Conservation (phyloP, 345 rosid species). For the Erysimum cheiranthoides region DNA sequence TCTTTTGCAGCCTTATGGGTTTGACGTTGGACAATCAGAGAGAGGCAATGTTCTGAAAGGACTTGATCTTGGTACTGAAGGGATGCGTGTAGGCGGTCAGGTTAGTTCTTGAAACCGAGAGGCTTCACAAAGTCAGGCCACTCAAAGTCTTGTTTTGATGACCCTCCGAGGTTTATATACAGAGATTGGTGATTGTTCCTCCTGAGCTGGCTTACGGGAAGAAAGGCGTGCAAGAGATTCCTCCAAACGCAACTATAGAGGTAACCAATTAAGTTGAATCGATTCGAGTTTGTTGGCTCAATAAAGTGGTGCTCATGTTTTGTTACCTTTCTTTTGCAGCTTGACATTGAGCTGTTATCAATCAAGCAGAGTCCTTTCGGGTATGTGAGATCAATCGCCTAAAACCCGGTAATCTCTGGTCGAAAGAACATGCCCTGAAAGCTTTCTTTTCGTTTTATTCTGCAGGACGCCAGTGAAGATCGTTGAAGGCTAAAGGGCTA, state of each 20-base stretch:
- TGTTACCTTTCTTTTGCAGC: constrained; percentile 50
- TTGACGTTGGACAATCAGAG: constrained; percentile 94
- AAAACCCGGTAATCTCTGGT: background rate
- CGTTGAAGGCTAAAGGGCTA: constrained; percentile 64
- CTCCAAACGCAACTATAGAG: constrained; percentile 97
- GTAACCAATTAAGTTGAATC: constrained; percentile 46
- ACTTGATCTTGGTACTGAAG: constrained; percentile 91
- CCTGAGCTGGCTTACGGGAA: constrained; percentile 94
- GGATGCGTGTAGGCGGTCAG: constrained; percentile 98
- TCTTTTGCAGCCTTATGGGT: constrained; percentile 84
- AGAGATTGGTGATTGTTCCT: constrained; percentile 87
- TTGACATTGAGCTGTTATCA: constrained; percentile 83
- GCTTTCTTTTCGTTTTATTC: constrained; percentile 3
- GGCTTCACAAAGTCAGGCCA: background rate
- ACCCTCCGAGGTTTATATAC: constrained; percentile 9
- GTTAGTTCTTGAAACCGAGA: constrained; percentile 49
- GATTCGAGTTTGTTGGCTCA: background rate
- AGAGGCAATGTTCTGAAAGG: constrained; percentile 87
- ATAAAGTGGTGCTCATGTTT: constrained; percentile 12
- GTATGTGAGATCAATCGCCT: constrained; percentile 49
- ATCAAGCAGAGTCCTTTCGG: constrained; percentile 95
- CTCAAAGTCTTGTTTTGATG: constrained; percentile 12
- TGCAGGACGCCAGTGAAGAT: constrained; percentile 85
- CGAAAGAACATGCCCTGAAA: constrained; percentile 5
- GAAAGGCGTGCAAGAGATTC: constrained; percentile 96